Evolutionary conservation across 169 alveolate species (phyloP).

Genomic region (Pseudocohnilembus persalinus): DNA sequence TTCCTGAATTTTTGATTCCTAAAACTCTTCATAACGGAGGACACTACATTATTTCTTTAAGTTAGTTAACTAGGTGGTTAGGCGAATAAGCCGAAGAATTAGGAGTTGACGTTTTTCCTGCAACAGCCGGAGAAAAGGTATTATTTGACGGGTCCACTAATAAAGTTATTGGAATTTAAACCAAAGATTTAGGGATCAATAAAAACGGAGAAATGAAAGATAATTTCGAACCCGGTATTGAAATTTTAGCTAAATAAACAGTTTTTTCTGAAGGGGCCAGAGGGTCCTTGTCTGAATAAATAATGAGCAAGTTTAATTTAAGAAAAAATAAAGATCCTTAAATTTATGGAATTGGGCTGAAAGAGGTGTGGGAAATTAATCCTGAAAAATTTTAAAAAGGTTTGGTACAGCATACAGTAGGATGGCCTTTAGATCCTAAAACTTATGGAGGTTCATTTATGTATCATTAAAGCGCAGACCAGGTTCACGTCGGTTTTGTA

Average conservation of each 20-base stretch:
- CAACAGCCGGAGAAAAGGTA: slow-evolving; percentile 73
- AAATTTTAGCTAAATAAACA: slow-evolving; percentile 67
- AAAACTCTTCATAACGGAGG: slow-evolving; percentile 65
- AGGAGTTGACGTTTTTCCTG: slow-evolving; percentile 88
- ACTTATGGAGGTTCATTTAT: slow-evolving; percentile 87
- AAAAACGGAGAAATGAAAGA: slow-evolving; percentile 75
- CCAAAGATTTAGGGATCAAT: slow-evolving; percentile 81
- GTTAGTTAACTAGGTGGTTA: slow-evolving; percentile 84
- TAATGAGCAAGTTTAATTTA: slow-evolving; percentile 61
- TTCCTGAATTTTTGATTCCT: slow-evolving; percentile 73
- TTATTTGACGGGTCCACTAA: slow-evolving; percentile 63
- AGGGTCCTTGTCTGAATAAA: slow-evolving; percentile 81
- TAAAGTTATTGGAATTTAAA: slow-evolving; percentile 72
- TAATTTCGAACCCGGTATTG: slow-evolving; percentile 77
- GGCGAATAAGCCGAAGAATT: slow-evolving; percentile 83
- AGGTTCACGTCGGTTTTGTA: slow-evolving; percentile 80
- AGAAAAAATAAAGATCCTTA: slow-evolving; percentile 59
- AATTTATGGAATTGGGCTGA: slow-evolving; percentile 76
- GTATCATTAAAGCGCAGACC: slow-evolving; percentile 78
- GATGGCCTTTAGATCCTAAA: slow-evolving; percentile 82
- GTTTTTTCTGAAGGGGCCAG: slow-evolving; percentile 84
- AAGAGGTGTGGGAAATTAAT: slow-evolving; percentile 72
- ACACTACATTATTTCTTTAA: slow-evolving; percentile 82
- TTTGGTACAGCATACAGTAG: slow-evolving; percentile 77
- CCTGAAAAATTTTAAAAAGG: slow-evolving; percentile 66